Evolutionary conservation across 169 alveolate species (phyloP).

Genomic region (Cryptosporidium ubiquitum): DNA sequence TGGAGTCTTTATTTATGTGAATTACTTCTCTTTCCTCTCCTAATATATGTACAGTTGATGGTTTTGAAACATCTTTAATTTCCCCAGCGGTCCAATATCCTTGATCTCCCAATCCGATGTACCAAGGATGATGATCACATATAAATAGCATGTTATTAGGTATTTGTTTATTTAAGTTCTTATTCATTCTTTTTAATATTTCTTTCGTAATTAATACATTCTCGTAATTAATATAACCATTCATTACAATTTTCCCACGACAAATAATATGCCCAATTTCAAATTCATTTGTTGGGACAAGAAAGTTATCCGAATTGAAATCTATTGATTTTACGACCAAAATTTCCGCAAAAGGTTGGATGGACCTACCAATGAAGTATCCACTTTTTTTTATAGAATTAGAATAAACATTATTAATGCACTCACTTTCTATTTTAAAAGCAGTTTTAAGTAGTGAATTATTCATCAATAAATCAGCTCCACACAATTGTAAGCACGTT

Average conservation of each 20-base stretch:
- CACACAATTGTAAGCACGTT: constrained; percentile 77
- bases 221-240: constrained; percentile 51
- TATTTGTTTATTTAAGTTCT: not conserved
- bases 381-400: constrained; percentile 27
- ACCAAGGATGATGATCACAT: constrained; percentile 68
- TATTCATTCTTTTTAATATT: not conserved
- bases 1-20: not conserved
- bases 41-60: not conserved
- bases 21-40: not conserved
- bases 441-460: not conserved
- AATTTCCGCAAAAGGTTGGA: constrained; percentile 73
- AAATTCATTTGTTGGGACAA: constrained; percentile 74
- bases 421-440: not conserved
- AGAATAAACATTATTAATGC: not conserved
- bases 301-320: not conserved
- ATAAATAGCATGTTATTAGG: not conserved
- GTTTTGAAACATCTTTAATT: not conserved
- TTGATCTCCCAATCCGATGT: constrained; percentile 66
- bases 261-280: constrained; percentile 77
- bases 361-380: constrained; percentile 78
- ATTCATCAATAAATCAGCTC: constrained; percentile 16
- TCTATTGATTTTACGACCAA: constrained; percentile 75
- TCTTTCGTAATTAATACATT: constrained; percentile 18
- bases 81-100: constrained; percentile 43
- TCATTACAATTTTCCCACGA: constrained; percentile 76